Base-by-base conservation (phyloP, 106 monocot genomes). In the Cymbidium sinense region DNA sequence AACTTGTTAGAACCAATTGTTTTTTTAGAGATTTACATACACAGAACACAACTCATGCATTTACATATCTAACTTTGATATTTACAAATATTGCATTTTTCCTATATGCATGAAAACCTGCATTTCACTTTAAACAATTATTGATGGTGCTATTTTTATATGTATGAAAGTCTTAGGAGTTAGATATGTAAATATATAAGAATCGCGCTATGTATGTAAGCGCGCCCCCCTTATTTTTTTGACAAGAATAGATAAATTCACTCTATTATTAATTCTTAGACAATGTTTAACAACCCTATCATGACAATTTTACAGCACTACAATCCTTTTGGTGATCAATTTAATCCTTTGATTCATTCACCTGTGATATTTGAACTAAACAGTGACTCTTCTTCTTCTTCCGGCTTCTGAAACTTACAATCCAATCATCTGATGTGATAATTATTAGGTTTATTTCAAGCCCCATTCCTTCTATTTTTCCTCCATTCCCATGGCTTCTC, bases 401-500 rank as follows among this genome's bases (percentile, higher is more conserved):
- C n/a, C n/a, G 12, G 8, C 17, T 2, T 18, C 3, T 7, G 28
- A 7, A 29, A 9, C 10, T 10, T 0, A 10, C n/a, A n/a, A 10
- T 64, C 28, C 9, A 28, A 28, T 64, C 25, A 64, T 28, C 64
- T 27, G 27, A 39, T 7, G 3, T 39, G 37, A 39, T 39, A 39
- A 39, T 39, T 39, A 39, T 3, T 39, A 39, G 37, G 37, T 37
- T 6, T 39, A 1, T 39, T 7, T 81, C 23, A 86, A 19, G 73
- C 31, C 11, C 87, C 83, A 75, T 89, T 96, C 21, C 89, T 83
- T 25, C 52, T 81, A 18, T 90, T 82, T 69, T 84, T 92, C 29
- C 98, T 86, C 87, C 92, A 99, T 75, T 99, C 94, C 98, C 98
- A 99, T 75, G 99, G 99, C 78, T 95, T 87, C 74, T 95, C 86